phyloP scores from a whole-genome alignment of 2,329 filamentous ascomycete genomes.

The Nothomitra cinnamomea region DNA sequence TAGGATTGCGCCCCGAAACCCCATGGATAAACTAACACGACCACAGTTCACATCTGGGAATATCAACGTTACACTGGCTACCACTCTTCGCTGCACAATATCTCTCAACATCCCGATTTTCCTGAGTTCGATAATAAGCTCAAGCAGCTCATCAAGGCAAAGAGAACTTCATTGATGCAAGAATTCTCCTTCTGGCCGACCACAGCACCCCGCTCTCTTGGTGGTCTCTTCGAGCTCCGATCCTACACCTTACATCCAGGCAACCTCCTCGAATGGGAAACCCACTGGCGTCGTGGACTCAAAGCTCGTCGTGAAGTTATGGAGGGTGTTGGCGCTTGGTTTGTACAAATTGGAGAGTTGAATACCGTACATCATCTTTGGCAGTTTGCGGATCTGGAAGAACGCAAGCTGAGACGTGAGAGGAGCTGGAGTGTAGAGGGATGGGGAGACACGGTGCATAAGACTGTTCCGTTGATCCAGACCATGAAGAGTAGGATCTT shows the following conservation, averaged over 20 bases:
- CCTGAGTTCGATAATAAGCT: slow-evolving; percentile 70
- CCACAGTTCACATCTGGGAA: slow-evolving; percentile 93
- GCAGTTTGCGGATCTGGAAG: slow-evolving; percentile 95
- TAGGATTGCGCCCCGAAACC: neutral
- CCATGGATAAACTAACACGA: slow-evolving; percentile 16
- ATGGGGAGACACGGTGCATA: slow-evolving; percentile 95
- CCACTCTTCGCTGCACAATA: slow-evolving; percentile 75
- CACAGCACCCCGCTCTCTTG: slow-evolving; percentile 71
- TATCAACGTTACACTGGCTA: slow-evolving; percentile 96
- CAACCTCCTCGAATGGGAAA: slow-evolving; percentile 96
- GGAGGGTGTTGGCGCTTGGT: slow-evolving; percentile 97
- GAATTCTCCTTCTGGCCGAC: slow-evolving; percentile 99
- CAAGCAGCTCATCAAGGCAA: slow-evolving; percentile 66
- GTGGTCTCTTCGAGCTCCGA: slow-evolving; percentile 86
- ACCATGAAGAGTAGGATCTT: slow-evolving; percentile 89
- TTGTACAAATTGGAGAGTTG: slow-evolving; percentile 91
- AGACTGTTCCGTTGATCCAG: slow-evolving; percentile 94
- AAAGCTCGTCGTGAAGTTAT: slow-evolving; percentile 88
- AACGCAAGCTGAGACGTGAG: slow-evolving; percentile 76
- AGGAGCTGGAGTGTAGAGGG: slow-evolving; percentile 91
- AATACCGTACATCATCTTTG: slow-evolving; percentile 97
- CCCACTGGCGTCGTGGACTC: slow-evolving; percentile 86
- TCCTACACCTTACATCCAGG: slow-evolving; percentile 94
- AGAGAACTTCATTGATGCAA: slow-evolving; percentile 89
- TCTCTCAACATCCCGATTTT: slow-evolving; percentile 70